phyloP scores from a whole-genome alignment of 2,329 filamentous ascomycete genomes.

The Dactylonectria macrodidyma region DNA sequence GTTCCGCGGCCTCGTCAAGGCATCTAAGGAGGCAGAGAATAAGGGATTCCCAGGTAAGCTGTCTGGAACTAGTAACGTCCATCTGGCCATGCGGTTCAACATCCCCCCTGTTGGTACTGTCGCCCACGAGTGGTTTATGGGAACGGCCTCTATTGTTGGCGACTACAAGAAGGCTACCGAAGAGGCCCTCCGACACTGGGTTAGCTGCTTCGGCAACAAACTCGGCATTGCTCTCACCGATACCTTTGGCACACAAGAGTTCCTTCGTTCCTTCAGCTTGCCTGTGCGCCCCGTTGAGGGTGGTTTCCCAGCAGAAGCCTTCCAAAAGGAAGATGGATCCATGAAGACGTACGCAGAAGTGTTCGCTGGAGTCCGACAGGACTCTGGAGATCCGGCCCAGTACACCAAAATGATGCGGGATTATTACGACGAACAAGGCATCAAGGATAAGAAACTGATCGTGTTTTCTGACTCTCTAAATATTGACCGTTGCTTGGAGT shows the following conservation, averaged over 20 bases:
- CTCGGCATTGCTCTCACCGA: slow-evolving; percentile 93
- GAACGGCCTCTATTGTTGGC: slow-evolving; percentile 89
- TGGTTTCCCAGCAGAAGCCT: slow-evolving; percentile 59
- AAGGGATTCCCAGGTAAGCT: slow-evolving; percentile 80
- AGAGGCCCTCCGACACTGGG: slow-evolving; percentile 88
- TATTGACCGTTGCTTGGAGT: slow-evolving; percentile 90
- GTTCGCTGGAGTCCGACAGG: slow-evolving; percentile 89
- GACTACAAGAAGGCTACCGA: slow-evolving; percentile 91
- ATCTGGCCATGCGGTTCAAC: slow-evolving; percentile 93
- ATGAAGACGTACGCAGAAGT: slow-evolving; percentile 82
- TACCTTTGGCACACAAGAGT: slow-evolving; percentile 93
- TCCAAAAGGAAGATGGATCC: slow-evolving; percentile 56
- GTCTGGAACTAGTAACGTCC: slow-evolving; percentile 94
- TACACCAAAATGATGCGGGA: slow-evolving; percentile 85
- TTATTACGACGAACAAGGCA: slow-evolving; percentile 84
- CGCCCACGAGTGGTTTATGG: slow-evolving; percentile 99
- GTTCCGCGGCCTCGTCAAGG: slow-evolving; percentile 86
- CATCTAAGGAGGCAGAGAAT: slow-evolving; percentile 78
- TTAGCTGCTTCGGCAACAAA: slow-evolving; percentile 88
- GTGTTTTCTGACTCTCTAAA: slow-evolving; percentile 98
- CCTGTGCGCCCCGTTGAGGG: slow-evolving; percentile 65
- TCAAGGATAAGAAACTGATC: slow-evolving; percentile 86
- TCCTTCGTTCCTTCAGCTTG: slow-evolving; percentile 86
- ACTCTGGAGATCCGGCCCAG: slow-evolving; percentile 87
- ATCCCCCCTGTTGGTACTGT: slow-evolving; percentile 88